A percentile compares a stretch with the other conserved stretches of the same genome.
phyloP scores from a whole-genome alignment of 768 basidiomycete species.

The Cystoderma amianthinum region DNA sequence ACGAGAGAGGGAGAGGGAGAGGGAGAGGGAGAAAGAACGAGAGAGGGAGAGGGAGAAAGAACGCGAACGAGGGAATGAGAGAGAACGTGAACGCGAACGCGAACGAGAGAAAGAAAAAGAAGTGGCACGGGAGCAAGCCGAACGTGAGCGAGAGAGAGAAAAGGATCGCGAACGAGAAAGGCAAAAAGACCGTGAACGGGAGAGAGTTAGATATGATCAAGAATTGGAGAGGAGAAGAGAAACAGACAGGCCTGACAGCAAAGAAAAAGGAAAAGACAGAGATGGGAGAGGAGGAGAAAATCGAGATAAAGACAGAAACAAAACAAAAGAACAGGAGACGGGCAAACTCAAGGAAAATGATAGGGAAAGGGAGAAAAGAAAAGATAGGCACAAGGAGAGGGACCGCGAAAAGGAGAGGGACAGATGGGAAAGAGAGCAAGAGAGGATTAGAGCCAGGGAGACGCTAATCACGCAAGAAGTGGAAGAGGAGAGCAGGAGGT shows the following conservation, averaged over 20 bases:
- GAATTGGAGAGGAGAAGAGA: constrained; percentile 2
- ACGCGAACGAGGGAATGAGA: constrained; percentile 2
- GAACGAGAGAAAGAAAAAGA: constrained; percentile 4
- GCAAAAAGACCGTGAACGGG: constrained; percentile 22
- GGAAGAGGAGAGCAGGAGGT: background rate
- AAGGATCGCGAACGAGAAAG: constrained; percentile 7
- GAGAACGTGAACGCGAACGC: constrained; percentile 4
- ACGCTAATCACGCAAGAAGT: background rate
- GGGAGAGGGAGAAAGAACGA: constrained; percentile 5
- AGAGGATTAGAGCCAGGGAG: constrained; percentile 8
- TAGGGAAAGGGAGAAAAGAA: constrained; percentile 8
- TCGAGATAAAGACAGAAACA: constrained; percentile 7
- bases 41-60: constrained; percentile 6
- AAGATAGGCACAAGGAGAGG: constrained; percentile 1
- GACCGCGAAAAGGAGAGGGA: background rate
- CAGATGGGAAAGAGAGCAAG: constrained; percentile 2
- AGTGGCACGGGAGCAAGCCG: constrained; percentile 4
- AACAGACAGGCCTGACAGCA: constrained; percentile 2
- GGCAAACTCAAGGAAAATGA: constrained; percentile 2
- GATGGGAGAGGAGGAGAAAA: constrained; percentile 8
- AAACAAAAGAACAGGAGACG: background rate
- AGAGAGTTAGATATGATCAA: constrained; percentile 11
- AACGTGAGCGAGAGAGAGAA: constrained; percentile 4
- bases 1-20: constrained; percentile 4
- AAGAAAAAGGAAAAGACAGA: constrained; percentile 3